phyloP scores from a whole-genome alignment of 140 eudicot genomes.

The Senecio squalidus region DNA sequence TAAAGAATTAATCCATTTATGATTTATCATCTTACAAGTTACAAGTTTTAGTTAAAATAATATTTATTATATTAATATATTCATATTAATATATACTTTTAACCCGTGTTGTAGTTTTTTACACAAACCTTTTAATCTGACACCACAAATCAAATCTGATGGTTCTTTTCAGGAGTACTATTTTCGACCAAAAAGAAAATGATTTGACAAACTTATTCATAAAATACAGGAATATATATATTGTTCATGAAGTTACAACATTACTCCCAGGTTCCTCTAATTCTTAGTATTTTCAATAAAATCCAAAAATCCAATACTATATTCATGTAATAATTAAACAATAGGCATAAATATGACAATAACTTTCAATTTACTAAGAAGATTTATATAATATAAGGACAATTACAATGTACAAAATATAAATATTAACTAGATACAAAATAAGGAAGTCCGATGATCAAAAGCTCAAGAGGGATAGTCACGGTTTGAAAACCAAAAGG shows the following conservation, averaged over 20 bases:
- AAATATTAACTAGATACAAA: neutral
- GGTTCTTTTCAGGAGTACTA: too few species aligned
- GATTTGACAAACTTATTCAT: too few species aligned
- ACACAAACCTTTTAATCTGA: too few species aligned
- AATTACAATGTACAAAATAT: neutral
- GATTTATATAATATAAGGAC: neutral
- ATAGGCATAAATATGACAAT: conserved; percentile 1
- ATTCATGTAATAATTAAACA: neutral
- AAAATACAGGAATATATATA: too few species aligned
- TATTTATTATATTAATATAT: too few species aligned
- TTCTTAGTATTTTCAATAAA: neutral
- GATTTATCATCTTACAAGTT: too few species aligned
- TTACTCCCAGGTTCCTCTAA: neutral
- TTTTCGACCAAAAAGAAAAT: too few species aligned
- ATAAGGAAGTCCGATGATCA: neutral
- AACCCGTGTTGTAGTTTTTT: too few species aligned
- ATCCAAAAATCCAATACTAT: neutral
- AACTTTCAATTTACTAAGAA: neutral
- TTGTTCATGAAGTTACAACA: neutral
- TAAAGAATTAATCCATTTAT: too few species aligned
- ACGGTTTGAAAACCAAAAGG: neutral
- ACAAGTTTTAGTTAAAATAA: too few species aligned
- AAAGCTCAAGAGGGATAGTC: conserved; percentile 73
- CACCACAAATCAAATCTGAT: too few species aligned
- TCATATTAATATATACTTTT: too few species aligned